Conservation (phyloP, 768 basidiomycete genomes). For the Trametes punicea region DNA sequence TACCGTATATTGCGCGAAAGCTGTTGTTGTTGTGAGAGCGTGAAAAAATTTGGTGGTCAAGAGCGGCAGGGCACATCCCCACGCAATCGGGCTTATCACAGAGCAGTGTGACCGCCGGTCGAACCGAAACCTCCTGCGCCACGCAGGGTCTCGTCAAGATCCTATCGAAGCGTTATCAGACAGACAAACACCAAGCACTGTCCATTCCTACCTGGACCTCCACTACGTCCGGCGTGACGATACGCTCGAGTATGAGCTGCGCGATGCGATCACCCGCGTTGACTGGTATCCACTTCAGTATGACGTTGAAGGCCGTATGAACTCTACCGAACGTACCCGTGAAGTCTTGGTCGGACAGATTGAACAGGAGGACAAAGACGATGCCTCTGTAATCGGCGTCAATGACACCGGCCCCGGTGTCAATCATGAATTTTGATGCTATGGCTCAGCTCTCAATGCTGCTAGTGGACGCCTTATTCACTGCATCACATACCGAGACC, state of each 20-base stretch:
- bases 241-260: constrained; percentile 89
- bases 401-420: constrained; percentile 96
- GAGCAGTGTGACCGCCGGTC: constrained; percentile 77
- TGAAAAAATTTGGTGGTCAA: no score
- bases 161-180: constrained; percentile 39
- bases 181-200: neutral
- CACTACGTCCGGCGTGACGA: constrained; percentile 77
- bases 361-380: constrained; percentile 91
- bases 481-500: constrained; percentile 70
- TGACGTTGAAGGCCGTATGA: neutral
- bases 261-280: constrained; percentile 94
- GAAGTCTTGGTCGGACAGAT: constrained; percentile 87
- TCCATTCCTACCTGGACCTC: constrained; percentile 72
- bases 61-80: no score
- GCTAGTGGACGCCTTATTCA: neutral
- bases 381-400: constrained; percentile 95
- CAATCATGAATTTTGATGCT: constrained; percentile 98
- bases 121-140: constrained; percentile 92
- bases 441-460: constrained; percentile 1
- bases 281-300: constrained; percentile 45
- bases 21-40: no score
- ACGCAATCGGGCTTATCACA: no score
- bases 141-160: constrained; percentile 80
- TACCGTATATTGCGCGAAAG: no score
- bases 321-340: constrained; percentile 46